A percentile compares a stretch with the other conserved stretches of the same genome.
Evolutionary conservation across 2,329 filamentous ascomycete species (phyloP).

Genomic region (Pseudodiploospora longispora): DNA sequence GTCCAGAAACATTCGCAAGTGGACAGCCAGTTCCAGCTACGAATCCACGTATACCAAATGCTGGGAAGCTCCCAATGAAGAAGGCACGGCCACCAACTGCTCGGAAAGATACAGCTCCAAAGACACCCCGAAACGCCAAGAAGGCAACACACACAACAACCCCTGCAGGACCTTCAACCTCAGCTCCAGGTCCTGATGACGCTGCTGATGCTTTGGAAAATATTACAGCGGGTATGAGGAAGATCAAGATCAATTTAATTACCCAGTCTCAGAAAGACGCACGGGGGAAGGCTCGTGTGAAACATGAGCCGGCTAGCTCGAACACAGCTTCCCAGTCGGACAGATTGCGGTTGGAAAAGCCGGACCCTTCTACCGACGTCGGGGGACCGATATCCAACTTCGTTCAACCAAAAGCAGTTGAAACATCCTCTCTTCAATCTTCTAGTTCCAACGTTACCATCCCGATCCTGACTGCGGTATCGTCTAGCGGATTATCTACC

Average conservation of each 20-base stretch:
- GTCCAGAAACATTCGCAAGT: slow-evolving; percentile 6
- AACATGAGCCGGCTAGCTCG: slow-evolving; percentile 13
- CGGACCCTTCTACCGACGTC: background rate
- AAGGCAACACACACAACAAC: slow-evolving; percentile 22
- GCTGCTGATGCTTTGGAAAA: slow-evolving; percentile 39
- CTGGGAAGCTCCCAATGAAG: slow-evolving; percentile 42
- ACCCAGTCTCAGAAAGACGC: slow-evolving; percentile 52
- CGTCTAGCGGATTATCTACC: slow-evolving; percentile 16
- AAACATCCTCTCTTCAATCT: background rate
- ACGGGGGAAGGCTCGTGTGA: slow-evolving; percentile 28
- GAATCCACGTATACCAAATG: slow-evolving; percentile 29
- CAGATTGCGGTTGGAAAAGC: slow-evolving; percentile 2
- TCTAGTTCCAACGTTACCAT: slow-evolving; percentile 6
- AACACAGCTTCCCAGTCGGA: background rate
- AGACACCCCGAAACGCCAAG: slow-evolving; percentile 26
- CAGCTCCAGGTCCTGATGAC: slow-evolving; percentile 8
- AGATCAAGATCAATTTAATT: slow-evolving; percentile 54
- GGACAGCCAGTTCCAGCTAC: slow-evolving; percentile 20
- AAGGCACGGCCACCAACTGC: slow-evolving; percentile 48
- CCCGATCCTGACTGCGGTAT: slow-evolving; percentile 16
- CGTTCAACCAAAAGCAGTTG: no score
- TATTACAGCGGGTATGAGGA: slow-evolving; percentile 52
- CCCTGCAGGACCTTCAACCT: slow-evolving; percentile 5
- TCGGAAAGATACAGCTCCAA: slow-evolving; percentile 32
- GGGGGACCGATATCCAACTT: background rate